Percentiles rank a stretch among this genome's conserved stretches.
These are phyloP conservation scores for Metarhizium anisopliae DNA, from an alignment of 2,329 filamentous ascomycete genomes.

Conservation along the genomic window DNA sequence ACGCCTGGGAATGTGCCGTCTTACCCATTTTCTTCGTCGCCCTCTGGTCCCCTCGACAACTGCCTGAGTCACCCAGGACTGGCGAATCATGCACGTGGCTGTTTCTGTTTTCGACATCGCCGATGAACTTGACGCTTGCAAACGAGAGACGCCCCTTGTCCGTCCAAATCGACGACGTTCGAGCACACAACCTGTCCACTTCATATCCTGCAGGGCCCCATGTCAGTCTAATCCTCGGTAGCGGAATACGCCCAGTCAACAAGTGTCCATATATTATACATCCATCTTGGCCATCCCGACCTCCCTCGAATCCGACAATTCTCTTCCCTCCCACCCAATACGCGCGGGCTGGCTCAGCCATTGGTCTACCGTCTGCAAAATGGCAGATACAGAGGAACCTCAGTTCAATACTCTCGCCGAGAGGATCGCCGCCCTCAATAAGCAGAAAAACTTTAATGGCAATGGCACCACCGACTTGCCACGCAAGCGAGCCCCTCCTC, in stretches of 20 bases:
- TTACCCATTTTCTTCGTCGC: no score
- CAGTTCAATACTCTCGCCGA: slow-evolving; percentile 52
- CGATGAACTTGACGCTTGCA: background rate
- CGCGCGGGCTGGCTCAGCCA: background rate
- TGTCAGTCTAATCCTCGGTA: background rate
- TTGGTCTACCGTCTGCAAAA: slow-evolving; percentile 16
- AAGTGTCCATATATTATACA: background rate
- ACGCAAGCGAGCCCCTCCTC: slow-evolving; percentile 30
- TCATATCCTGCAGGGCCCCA: background rate
- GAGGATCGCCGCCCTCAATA: slow-evolving; percentile 55
- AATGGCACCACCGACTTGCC: slow-evolving; percentile 25
- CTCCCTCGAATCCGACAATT: background rate
- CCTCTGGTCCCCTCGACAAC: background rate
- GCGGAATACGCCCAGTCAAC: background rate
- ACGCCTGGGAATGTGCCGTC: no score
- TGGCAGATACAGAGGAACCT: slow-evolving; percentile 55
- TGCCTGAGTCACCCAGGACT: background rate
- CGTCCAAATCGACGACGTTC: background rate
- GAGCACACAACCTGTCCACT: background rate
- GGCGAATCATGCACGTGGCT: background rate
- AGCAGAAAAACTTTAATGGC: slow-evolving; percentile 47
- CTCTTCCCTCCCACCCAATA: background rate
- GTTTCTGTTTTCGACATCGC: background rate
- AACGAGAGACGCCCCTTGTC: background rate
- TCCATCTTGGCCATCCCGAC: background rate